phyloP scores from a whole-genome alignment of 352 stramenopile species.

The Salisapilia sapeloensis region DNA sequence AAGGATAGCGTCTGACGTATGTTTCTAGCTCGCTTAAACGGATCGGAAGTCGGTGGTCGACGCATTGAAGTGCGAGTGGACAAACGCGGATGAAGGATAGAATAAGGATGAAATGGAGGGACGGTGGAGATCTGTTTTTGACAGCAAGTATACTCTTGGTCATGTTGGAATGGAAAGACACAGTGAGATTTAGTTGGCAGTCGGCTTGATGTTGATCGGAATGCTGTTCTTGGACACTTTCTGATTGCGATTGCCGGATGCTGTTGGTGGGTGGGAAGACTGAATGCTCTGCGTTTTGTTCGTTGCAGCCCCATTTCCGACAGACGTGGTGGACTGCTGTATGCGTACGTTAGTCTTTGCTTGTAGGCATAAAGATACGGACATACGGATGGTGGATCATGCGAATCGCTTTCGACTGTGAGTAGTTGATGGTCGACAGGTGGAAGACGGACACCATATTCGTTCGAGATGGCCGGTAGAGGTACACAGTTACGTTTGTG shows the following conservation, averaged over 20 bases:
- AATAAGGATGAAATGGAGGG: too few species aligned
- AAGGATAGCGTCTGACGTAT: background rate
- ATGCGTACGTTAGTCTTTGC: background rate
- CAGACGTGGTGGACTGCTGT: too few species aligned
- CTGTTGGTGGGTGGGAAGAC: too few species aligned
- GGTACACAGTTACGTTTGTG: slow-evolving; percentile 71
- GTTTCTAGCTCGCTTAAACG: slow-evolving; percentile 35
- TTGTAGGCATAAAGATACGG: background rate
- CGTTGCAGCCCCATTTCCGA: too few species aligned
- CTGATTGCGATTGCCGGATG: too few species aligned
- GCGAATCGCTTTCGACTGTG: slow-evolving; percentile 48
- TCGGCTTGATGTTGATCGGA: too few species aligned
- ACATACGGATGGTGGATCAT: slow-evolving; percentile 14
- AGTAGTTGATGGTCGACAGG: slow-evolving; percentile 50
- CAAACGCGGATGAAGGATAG: slow-evolving; percentile 29
- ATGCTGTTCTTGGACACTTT: too few species aligned
- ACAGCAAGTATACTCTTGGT: too few species aligned
- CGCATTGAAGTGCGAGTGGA: slow-evolving; percentile 53
- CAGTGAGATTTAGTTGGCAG: too few species aligned
- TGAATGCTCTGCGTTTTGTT: too few species aligned
- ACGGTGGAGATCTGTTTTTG: slow-evolving; percentile 2
- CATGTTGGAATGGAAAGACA: too few species aligned
- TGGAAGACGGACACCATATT: slow-evolving; percentile 68
- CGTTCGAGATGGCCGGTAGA: slow-evolving; percentile 57
- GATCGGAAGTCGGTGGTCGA: slow-evolving; percentile 40